Percentiles rank a stretch among this genome's conserved stretches.
phyloP scores from a whole-genome alignment of 75 land plant species.

The Sequoiadendron giganteum region DNA sequence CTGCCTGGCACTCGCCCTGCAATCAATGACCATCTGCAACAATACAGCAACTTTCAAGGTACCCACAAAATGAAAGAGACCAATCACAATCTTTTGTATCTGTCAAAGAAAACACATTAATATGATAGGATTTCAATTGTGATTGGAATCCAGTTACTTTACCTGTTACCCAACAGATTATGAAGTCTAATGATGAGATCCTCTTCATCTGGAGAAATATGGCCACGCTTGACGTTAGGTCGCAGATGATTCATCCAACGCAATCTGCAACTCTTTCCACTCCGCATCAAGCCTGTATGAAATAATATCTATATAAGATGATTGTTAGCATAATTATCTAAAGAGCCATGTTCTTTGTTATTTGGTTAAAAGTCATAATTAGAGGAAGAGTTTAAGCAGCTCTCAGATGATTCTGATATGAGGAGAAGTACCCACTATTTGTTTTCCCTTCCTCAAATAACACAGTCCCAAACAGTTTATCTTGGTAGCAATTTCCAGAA shows the following conservation, averaged over 20 bases:
- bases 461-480: too few relatives aligned
- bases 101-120: not conserved
- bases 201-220: conserved; percentile 11
- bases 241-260: conserved; percentile 9
- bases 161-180: conserved; percentile 9
- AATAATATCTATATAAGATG: not conserved
- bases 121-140: conserved; percentile 17
- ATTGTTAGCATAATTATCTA: too few relatives aligned
- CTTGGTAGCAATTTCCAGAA: too few relatives aligned
- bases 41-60: too few relatives aligned
- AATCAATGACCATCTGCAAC: too few relatives aligned
- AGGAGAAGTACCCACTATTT: too few relatives aligned
- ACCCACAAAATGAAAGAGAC: too few relatives aligned
- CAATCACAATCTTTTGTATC: not conserved
- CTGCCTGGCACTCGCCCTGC: too few relatives aligned
- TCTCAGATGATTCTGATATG: too few relatives aligned
- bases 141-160: not conserved
- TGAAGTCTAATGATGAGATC: conserved; percentile 8
- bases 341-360: not conserved
- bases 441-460: too few relatives aligned
- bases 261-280: conserved; percentile 10
- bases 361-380: not conserved
- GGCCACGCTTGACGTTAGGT: conserved; percentile 8
- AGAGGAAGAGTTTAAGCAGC: not conserved
- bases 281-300: not conserved